Evolutionary conservation across 1,139 yeast species (phyloP), one percentile per base, ranked within the genome.

Genomic region (Saccharomyces hybrid): DNA sequence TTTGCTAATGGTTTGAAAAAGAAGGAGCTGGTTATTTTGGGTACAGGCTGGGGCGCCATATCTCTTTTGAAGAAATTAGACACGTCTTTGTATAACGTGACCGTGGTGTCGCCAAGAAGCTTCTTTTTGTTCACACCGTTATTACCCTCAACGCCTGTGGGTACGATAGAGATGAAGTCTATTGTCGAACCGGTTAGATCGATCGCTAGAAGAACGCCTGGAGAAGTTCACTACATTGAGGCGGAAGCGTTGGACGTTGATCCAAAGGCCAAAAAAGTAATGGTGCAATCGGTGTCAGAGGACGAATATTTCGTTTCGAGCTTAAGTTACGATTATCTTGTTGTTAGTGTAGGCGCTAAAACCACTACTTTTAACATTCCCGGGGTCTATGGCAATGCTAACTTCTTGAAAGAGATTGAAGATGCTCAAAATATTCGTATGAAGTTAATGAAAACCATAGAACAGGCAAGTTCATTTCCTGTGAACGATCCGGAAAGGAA

Each of bases 21-120:
- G 79, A 91, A 91, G 76, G 89, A 91, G 49, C 75, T 91, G 67
- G 95, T 91, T 55, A 83, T 91, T 61, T 79, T 91, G 64, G 97
- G 98, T 56, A 82, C 96, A 47, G 97, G 97, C 55, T 91, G 97
- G 97, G 97, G 96, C 56, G 81, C 96, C 14, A 83, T 87, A 52
- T 82, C 93, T 2, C 75, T 90, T 62, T 78, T 91, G 72, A 90
- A 89, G 76, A 82, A 85, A 70, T 78, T 91, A 70, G 97, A 91
- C 71, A 86, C 97, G 52, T 76, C 91, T 50, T 75, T 85, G 70
- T 91, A 90, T 75, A 88, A 91, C 70, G 96, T 91, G 54, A 84
- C 88, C 54, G 84, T 91, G 55, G 86, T 91, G 52, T 88, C 97
- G 38, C 97, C 98, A 58, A 83, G 97, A 76, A 90, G 90, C 78